Conservation (phyloP, 2,329 filamentous ascomycete genomes). For the Esteya vermicola region DNA sequence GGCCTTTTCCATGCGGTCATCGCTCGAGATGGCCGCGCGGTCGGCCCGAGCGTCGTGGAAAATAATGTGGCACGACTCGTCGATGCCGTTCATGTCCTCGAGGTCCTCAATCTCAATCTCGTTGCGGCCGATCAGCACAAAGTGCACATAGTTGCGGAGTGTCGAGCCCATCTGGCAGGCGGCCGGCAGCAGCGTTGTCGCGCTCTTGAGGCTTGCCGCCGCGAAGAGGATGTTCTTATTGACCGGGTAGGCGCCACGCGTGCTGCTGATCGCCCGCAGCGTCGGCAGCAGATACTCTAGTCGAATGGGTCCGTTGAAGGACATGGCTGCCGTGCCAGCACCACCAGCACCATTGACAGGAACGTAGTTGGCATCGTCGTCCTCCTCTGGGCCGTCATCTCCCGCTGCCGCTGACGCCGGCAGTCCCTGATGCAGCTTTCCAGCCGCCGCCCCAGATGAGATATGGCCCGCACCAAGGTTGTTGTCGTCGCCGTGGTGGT, state of each 20-base stretch:
- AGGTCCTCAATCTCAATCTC: constrained; percentile 56
- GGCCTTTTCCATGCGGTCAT: constrained; percentile 52
- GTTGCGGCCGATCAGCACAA: constrained; percentile 62
- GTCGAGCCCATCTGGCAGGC: constrained; percentile 73
- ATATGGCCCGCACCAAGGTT: no score
- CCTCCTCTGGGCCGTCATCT: neutral
- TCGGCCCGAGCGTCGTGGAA: constrained; percentile 65
- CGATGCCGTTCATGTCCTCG: constrained; percentile 65
- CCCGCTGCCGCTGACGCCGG: neutral
- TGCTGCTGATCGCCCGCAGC: constrained; percentile 43
- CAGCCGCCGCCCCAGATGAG: no score
- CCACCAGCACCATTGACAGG: neutral
- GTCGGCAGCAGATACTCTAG: constrained; percentile 52
- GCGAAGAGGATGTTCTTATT: constrained; percentile 71
- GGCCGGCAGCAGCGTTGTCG: constrained; percentile 59
- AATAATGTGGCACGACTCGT: constrained; percentile 50
- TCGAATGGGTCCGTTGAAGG: constrained; percentile 56
- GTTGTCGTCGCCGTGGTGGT: constrained; percentile 12
- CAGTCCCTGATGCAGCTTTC: no score
- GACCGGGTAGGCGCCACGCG: constrained; percentile 30
- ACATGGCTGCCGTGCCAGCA: constrained; percentile 16
- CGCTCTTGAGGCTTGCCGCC: constrained; percentile 59
- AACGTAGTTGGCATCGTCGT: neutral
- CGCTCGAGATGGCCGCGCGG: constrained; percentile 52
- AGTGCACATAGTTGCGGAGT: constrained; percentile 62